A percentile compares a stretch with the other conserved stretches of the same genome.
Evolutionary conservation across 1,139 yeast species (phyloP).

Genomic region (Saccharomyces hybrid): DNA sequence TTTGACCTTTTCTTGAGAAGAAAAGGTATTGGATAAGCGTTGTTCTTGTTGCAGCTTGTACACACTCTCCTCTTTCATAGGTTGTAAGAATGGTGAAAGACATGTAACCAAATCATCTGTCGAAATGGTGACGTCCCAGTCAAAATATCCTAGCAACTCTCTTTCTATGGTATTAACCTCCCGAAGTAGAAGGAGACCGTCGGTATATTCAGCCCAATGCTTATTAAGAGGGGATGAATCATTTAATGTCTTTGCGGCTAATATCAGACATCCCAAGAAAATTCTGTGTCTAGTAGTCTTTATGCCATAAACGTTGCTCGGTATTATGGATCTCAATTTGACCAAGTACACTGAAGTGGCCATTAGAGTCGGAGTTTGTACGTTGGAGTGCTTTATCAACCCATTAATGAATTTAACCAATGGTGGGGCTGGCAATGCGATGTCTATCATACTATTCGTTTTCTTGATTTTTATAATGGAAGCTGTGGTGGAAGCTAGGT

Average conservation of each 20-base stretch:
- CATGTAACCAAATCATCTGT: slow-evolving; percentile 62
- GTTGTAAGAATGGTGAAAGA: slow-evolving; percentile 66
- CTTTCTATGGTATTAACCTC: slow-evolving; percentile 91
- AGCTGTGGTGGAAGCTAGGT: slow-evolving; percentile 70
- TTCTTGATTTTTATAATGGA: slow-evolving; percentile 61
- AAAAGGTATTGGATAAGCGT: not conserved
- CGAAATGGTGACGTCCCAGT: slow-evolving; percentile 72
- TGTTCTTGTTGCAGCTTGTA: slow-evolving; percentile 17
- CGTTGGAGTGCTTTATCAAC: slow-evolving; percentile 73
- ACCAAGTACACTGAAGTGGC: slow-evolving; percentile 77
- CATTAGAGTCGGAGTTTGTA: slow-evolving; percentile 93
- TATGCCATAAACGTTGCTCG: slow-evolving; percentile 86
- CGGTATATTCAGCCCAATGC: slow-evolving; percentile 91
- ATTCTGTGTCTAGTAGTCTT: slow-evolving; percentile 91
- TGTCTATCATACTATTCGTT: slow-evolving; percentile 12
- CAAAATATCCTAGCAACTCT: slow-evolving; percentile 70
- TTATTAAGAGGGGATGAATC: slow-evolving; percentile 91
- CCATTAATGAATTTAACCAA: slow-evolving; percentile 61
- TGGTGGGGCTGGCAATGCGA: slow-evolving; percentile 24
- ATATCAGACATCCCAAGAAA: slow-evolving; percentile 75
- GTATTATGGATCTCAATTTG: slow-evolving; percentile 66
- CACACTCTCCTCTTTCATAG: slow-evolving; percentile 46
- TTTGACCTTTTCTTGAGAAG: not conserved
- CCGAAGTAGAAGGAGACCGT: slow-evolving; percentile 63
- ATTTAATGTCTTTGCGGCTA: slow-evolving; percentile 84